Conservation (phyloP, 2,329 filamentous ascomycete genomes). For the Aspergillus vadensis region DNA sequence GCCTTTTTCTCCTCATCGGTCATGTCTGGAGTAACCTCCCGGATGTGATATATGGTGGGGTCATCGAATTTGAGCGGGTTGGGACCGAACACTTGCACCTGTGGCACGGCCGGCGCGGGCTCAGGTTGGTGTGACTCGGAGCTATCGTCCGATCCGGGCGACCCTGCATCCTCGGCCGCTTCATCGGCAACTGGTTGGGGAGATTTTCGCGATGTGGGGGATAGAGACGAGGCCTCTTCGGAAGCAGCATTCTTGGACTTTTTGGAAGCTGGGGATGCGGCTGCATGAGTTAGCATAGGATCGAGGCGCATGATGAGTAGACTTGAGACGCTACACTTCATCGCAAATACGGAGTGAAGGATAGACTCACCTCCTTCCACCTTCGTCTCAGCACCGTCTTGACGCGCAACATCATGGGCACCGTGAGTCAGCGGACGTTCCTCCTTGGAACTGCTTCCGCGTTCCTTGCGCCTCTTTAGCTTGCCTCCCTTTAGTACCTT, state of each 20-base stretch:
- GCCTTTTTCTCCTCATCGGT: conserved; percentile 80
- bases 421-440: conserved; percentile 62
- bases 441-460: conserved; percentile 59
- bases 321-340: not conserved
- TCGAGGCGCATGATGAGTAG: not conserved
- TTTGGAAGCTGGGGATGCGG: conserved; percentile 43
- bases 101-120: conserved; percentile 63
- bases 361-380: conserved; percentile 54
- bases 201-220: conserved; percentile 46
- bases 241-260: conserved; percentile 41
- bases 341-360: not conserved
- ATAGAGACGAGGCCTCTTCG: conserved; percentile 43
- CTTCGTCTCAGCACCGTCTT: conserved; percentile 64
- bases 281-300: conserved; percentile 19
- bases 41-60: conserved; percentile 92
- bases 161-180: conserved; percentile 63
- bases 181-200: conserved; percentile 50
- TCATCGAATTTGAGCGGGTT: conserved; percentile 90
- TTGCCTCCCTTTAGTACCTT: conserved; percentile 60
- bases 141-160: conserved; percentile 63
- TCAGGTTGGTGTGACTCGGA: conserved; percentile 62
- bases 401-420: conserved; percentile 63
- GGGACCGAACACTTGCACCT: conserved; percentile 86
- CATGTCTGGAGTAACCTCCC: conserved; percentile 72
- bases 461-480: conserved; percentile 77